phyloP scores from a whole-genome alignment of 2,329 filamentous ascomycete genomes.

The Calonectria crousiana region DNA sequence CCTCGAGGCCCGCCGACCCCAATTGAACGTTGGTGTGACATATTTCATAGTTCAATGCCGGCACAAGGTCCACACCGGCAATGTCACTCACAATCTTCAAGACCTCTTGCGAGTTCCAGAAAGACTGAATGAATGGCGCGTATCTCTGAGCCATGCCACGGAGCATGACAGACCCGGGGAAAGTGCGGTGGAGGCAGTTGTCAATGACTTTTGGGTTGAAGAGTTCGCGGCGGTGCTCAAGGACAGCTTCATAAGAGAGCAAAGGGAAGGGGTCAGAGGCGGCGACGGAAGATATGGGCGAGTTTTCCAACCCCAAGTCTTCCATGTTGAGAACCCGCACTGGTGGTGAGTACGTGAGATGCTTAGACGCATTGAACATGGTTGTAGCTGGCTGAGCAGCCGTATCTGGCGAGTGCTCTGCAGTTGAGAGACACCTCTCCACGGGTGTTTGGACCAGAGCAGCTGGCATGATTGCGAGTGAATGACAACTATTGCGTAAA shows the following conservation, averaged over 20 bases:
- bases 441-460: background rate
- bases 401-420: background rate
- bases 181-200: constrained; percentile 65
- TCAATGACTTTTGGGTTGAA: constrained; percentile 67
- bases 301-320: constrained; percentile 68
- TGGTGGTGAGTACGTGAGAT: constrained; percentile 65
- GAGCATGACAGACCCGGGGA: constrained; percentile 66
- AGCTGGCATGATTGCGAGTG: background rate
- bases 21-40: constrained; percentile 66
- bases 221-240: constrained; percentile 72
- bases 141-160: constrained; percentile 53
- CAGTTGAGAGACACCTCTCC: background rate
- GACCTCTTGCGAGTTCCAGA: constrained; percentile 68
- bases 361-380: constrained; percentile 49
- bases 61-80: constrained; percentile 69
- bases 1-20: constrained; percentile 33
- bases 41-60: constrained; percentile 68
- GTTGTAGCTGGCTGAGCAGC: background rate
- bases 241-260: constrained; percentile 71
- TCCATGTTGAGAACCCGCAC: constrained; percentile 69
- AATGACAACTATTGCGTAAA: background rate
- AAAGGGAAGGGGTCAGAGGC: constrained; percentile 75
- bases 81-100: constrained; percentile 66
- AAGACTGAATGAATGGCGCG: constrained; percentile 47
- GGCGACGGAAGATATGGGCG: constrained; percentile 71